Conservation (phyloP, 805 yeast genomes). For the Cyberlindnera samutprakarnensis region DNA sequence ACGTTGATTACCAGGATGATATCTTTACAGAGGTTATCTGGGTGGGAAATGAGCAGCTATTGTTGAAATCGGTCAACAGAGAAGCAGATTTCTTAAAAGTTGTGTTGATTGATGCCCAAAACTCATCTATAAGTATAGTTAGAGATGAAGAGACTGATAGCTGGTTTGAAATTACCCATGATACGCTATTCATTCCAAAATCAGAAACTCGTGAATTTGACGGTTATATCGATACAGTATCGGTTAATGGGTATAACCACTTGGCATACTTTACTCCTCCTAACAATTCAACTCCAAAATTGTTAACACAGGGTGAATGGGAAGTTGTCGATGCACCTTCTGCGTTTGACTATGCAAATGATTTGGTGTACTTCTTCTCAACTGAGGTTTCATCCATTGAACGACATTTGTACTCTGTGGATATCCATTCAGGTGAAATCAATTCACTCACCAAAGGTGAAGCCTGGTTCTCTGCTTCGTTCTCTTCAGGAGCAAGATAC, state of each 20-base stretch:
- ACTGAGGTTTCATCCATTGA: conserved; percentile 77
- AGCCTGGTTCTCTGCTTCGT: conserved; percentile 66
- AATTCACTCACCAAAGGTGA: conserved; percentile 32
- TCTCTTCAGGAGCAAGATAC: conserved; percentile 74
- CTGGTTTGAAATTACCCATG: conserved; percentile 75
- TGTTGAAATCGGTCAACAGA: conserved; percentile 57
- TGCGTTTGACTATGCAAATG: conserved; percentile 46
- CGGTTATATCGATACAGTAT: conserved; percentile 79
- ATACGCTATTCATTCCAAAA: conserved; percentile 50
- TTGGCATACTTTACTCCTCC: conserved; percentile 81
- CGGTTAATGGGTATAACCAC: conserved; percentile 58
- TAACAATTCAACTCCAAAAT: conserved; percentile 39
- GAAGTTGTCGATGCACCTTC: conserved; percentile 78
- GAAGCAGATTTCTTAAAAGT: conserved; percentile 60
- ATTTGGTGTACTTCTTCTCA: conserved; percentile 53
- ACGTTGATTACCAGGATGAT: conserved; percentile 35
- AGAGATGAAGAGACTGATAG: conserved; percentile 45
- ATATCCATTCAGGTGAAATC: conserved; percentile 37
- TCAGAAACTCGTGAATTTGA: conserved; percentile 37
- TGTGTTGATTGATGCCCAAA: conserved; percentile 40
- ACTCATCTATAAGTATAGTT: conserved; percentile 29
- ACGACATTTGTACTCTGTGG: conserved; percentile 72
- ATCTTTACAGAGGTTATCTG: conserved; percentile 61
- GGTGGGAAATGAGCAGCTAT: conserved; percentile 48
- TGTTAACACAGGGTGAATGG: conserved; percentile 77